Percentiles rank a stretch among this genome's conserved stretches.
These are phyloP conservation scores for Tritrichomonas musculus DNA, from an alignment of 208 protist genomes.

Conservation along the genomic window DNA sequence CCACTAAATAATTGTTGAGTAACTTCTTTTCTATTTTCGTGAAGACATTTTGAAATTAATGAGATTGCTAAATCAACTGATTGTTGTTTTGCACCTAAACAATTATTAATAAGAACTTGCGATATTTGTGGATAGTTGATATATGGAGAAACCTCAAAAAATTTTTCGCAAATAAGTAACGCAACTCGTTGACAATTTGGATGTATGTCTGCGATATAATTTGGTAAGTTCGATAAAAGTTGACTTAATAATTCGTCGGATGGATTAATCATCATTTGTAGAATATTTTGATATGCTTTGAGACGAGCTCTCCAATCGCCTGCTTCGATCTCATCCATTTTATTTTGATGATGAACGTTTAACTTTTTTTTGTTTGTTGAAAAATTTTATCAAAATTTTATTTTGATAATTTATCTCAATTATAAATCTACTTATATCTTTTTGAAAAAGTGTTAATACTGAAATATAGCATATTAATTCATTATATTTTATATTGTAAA, in stretches of 20 bases:
- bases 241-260: neutral
- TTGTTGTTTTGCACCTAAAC: neutral
- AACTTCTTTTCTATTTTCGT: neutral
- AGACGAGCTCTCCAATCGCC: constrained; percentile 13
- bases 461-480: too few species aligned
- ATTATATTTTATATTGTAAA: too few species aligned
- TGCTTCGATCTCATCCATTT: constrained; percentile 21
- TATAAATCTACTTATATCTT: too few species aligned
- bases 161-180: neutral
- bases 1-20: neutral
- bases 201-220: constrained; percentile 17
- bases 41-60: neutral
- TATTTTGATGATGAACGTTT: neutral
- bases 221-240: neutral
- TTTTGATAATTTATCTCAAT: too few species aligned
- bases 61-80: neutral
- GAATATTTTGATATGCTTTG: constrained; percentile 9
- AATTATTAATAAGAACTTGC: neutral
- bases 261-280: neutral
- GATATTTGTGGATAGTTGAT: neutral
- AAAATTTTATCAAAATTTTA: too few species aligned
- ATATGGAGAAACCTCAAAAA: neutral
- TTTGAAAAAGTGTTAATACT: too few species aligned
- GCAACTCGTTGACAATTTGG: neutral
- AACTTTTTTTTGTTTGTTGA: too few species aligned